Conservation (phyloP, 2,329 filamentous ascomycete genomes). For the Fusarium nematophilum region DNA sequence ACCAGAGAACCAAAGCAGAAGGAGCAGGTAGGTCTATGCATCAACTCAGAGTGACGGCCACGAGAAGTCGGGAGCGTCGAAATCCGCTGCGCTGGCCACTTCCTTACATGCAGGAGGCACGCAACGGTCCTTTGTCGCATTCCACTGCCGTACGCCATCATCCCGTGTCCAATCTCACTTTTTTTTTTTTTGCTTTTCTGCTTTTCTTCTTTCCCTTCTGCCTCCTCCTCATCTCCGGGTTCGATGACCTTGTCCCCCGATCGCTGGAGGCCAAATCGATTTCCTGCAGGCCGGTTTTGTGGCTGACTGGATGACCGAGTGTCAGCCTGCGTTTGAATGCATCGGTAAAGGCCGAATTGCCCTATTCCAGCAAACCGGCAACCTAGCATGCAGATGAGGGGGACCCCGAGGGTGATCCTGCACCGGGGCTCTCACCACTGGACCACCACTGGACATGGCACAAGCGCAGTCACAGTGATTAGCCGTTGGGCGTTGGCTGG, state of each 20-base stretch:
- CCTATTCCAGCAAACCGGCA: slow-evolving; percentile 36
- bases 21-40: slow-evolving; percentile 8
- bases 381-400: slow-evolving; percentile 35
- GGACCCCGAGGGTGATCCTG: slow-evolving; percentile 39
- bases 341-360: slow-evolving; percentile 42
- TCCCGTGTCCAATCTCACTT: slow-evolving; percentile 16
- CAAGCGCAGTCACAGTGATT: slow-evolving; percentile 6
- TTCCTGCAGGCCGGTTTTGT: slow-evolving; percentile 34
- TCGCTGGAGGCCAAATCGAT: slow-evolving; percentile 26
- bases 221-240: slow-evolving; percentile 18
- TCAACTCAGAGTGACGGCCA: too few relatives aligned
- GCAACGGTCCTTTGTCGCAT: slow-evolving; percentile 19
- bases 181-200: slow-evolving; percentile 15
- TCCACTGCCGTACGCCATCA: slow-evolving; percentile 2
- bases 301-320: slow-evolving; percentile 37
- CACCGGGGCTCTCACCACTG: slow-evolving; percentile 6
- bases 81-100: slow-evolving; percentile 22
- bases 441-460: background rate
- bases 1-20: background rate
- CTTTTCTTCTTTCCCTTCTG: too few relatives aligned
- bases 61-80: slow-evolving; percentile 19
- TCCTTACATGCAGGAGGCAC: slow-evolving; percentile 1
- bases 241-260: slow-evolving; percentile 18
- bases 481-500: slow-evolving; percentile 34
- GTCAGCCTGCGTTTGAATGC: slow-evolving; percentile 32